Conservation (phyloP, 2,329 filamentous ascomycete species). For the Xylariaceae sp. region DNA sequence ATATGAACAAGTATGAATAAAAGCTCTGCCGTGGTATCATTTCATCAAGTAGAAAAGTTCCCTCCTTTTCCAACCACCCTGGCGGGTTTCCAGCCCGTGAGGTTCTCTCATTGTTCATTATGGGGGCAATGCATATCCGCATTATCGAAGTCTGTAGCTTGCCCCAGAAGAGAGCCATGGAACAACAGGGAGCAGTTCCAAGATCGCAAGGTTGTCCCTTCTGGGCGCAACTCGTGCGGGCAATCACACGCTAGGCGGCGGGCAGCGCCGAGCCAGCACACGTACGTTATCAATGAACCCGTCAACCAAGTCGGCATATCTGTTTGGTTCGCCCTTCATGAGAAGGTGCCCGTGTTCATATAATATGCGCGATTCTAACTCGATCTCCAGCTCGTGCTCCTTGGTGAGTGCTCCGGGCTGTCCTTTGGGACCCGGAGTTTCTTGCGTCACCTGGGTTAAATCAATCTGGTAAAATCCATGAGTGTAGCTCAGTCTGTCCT, state of each 20-base stretch:
- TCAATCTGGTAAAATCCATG: conserved; percentile 88
- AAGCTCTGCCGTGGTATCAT: conserved; percentile 3
- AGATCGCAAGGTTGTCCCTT: not conserved
- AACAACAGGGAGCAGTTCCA: not conserved
- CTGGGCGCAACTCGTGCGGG: not conserved
- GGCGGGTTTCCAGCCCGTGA: not conserved
- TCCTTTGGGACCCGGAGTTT: conserved; percentile 35
- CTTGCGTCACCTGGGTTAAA: conserved; percentile 77
- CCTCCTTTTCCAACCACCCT: not conserved
- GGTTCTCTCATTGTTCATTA: not conserved
- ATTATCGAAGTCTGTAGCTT: not conserved
- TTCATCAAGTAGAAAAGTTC: not conserved
- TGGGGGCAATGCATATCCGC: not conserved
- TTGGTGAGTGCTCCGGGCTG: conserved; percentile 47
- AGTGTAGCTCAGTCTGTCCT: conserved; percentile 87
- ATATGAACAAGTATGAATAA: not conserved
- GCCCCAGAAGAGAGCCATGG: not conserved
- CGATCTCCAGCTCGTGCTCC: conserved; percentile 78
- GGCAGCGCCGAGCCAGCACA: conserved; percentile 45
- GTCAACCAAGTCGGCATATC: conserved; percentile 64
- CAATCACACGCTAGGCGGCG: conserved; percentile 12
- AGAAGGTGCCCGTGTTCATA: conserved; percentile 61
- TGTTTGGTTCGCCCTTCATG: conserved; percentile 49
- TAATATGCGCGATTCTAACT: conserved; percentile 61
- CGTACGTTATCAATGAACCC: conserved; percentile 72